Base-by-base conservation (phyloP, 1,284 basidiomycete genomes). In the Ceratobasidium sp. region DNA sequence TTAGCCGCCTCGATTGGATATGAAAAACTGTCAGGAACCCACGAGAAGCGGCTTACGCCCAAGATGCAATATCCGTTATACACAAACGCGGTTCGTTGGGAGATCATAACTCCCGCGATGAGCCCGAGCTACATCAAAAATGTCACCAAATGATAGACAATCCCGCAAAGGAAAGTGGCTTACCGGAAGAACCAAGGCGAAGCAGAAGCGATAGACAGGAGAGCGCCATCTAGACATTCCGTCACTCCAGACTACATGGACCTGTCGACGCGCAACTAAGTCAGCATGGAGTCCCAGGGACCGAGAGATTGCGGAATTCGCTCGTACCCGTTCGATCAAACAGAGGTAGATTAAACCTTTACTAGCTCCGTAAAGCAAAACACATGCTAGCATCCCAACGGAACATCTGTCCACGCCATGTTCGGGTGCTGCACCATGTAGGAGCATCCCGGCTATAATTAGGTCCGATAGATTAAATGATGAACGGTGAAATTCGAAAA, bases 21-120 rank as follows among this genome's bases (percentile, higher is more conserved):
- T 7, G 22, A 47, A 7, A 40, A 40, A 8, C n/a, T 3, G 12
- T 38, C 1, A n/a, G 15, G 3, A 5, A 64, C 58, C 52, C 58
- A 64, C 58, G 58, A 64, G 27, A 64, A 52, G 35, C 58, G 58
- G 20, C 58, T 64, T 15, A 64, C 52, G 17, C 58, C 58, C 29
- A 64, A 25, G 27, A 64, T 64, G 34, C 58, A 64, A 38, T 64
- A 64, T 22, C 58, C 58, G 58, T 64, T 64, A 27, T 64, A 64
- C 45, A 64, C 58, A 40, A 64, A 64, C 7, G 58, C 58, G n/a
- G 47, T 64, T 32, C 40, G 32, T 27, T 64, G 58, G 40, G 35
- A 40, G n/a, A 64, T 52, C 58, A 64, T 64, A 13, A 64, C 47
- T 22, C 58, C 58, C 12, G 58, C 45, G 29, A 64, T 64, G 31